Base-by-base conservation (phyloP, 164 flowering plant species). In the Hamamelis virginiana region DNA sequence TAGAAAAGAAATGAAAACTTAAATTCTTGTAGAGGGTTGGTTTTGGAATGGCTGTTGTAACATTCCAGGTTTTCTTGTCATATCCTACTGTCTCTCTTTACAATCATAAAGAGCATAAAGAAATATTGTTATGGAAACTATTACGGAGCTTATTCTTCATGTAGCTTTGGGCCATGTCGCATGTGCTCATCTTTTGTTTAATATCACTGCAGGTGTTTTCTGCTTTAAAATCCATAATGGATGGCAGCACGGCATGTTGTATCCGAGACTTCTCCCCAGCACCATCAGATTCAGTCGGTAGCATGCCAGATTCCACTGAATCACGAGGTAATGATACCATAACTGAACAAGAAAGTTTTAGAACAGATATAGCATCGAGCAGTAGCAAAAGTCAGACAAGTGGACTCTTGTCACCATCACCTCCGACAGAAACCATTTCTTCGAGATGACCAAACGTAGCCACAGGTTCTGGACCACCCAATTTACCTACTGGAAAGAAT, bases 251-350 rank as follows among this genome's bases (percentile, higher is more conserved):
- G 11, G 38, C 5, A 9, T 50, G 77, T 46, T 4, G 50, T n/a
- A 69, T 77, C 8, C 27, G 50, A 41, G 66, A 57, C 53, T 60
- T 61, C 56, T 77, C 72, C 5, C 77, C 80, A 10, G 72, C 72
- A 62, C 14, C 28, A 22, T 69, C 80, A 16, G 74, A 73, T 48
- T 65, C 72, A n/a, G n/a, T n/a, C 18, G 22, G 66, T 33, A 72
- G 72, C 57, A 12, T 43, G 38, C 8, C 50, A 22, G 65, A 43
- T 12, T 67, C 69, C 15, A 16, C 65, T 25, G 75, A 64, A 9
- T 60, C 72, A n/a, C 65, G 19, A 18, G 27, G 16, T 9, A 70
- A 57, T 5, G 33, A n/a, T n/a, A 13, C 19, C 9, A n/a, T 19
- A 21, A 18, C 16, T 59, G 68, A 56, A 9, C 26, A 56, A 11